phyloP scores from a whole-genome alignment of 2,329 filamentous ascomycete species.

The Westerdykella aurantiaca region DNA sequence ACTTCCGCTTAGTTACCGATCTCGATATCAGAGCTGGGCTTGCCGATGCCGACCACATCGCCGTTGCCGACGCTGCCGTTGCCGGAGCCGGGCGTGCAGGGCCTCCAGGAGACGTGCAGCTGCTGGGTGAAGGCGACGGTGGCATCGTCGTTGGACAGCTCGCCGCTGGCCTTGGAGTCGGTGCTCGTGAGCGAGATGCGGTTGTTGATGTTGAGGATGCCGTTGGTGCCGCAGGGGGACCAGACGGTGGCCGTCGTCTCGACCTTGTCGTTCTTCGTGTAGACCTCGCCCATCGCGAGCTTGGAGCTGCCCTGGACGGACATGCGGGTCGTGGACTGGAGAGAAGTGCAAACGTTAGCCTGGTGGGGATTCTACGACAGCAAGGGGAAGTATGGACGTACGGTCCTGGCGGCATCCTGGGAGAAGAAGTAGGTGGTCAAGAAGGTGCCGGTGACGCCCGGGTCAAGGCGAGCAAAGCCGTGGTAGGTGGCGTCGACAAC shows the following conservation, averaged over 20 bases:
- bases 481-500: constrained; percentile 35
- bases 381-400: constrained; percentile 4
- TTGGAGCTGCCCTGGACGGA: constrained; percentile 31
- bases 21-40: constrained; percentile 14
- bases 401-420: constrained; percentile 27
- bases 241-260: constrained; percentile 32
- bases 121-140: constrained; percentile 34
- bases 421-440: constrained; percentile 36
- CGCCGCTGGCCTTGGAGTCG: constrained; percentile 18
- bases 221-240: constrained; percentile 30
- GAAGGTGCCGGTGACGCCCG: constrained; percentile 30
- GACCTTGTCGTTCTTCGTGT: constrained; percentile 42
- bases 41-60: constrained; percentile 22
- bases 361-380: too few relatives aligned
- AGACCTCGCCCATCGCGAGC: constrained; percentile 38
- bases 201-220: constrained; percentile 33
- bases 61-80: constrained; percentile 5
- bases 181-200: constrained; percentile 22
- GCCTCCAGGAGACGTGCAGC: constrained; percentile 29
- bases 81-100: constrained; percentile 20
- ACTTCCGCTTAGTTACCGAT: constrained; percentile 8
- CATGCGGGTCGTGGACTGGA: constrained; percentile 20
- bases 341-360: not conserved
- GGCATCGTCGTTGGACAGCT: constrained; percentile 31
- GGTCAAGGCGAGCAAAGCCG: constrained; percentile 32